Percentiles rank a stretch among this genome's conserved stretches.
These are phyloP conservation scores for Nepenthes gracilis DNA, from an alignment of 148 eudicot species.

Conservation along the genomic window DNA sequence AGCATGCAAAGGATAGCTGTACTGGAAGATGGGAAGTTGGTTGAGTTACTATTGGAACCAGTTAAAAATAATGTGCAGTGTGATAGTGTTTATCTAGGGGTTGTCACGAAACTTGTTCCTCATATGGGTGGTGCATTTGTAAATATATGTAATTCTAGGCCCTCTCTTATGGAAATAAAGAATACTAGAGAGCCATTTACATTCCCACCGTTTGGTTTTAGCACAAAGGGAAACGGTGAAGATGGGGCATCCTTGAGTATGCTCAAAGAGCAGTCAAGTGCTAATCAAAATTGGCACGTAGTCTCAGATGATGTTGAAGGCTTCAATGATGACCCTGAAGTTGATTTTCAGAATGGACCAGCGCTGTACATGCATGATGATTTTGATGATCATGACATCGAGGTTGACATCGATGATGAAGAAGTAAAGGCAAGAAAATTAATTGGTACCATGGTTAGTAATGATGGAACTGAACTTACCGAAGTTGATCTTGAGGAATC, in stretches of 20 bases:
- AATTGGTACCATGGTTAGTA: constrained; percentile 26
- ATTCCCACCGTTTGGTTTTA: constrained; percentile 41
- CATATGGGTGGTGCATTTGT: constrained; percentile 98
- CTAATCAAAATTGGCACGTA: constrained; percentile 17
- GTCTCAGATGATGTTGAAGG: constrained; percentile 29
- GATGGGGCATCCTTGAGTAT: constrained; percentile 16
- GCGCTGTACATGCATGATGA: constrained; percentile 34
- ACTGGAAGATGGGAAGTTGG: constrained; percentile 76
- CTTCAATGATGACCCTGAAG: constrained; percentile 40
- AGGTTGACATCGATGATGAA: constrained; percentile 25
- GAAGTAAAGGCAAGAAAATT: constrained; percentile 26
- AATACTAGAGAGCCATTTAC: constrained; percentile 56
- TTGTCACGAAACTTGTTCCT: constrained; percentile 67
- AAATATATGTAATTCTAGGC: constrained; percentile 64
- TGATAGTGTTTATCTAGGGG: constrained; percentile 89
- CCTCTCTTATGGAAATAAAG: constrained; percentile 72
- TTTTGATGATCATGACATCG: constrained; percentile 40
- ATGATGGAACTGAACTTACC: constrained; percentile 17
- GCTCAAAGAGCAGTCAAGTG: constrained; percentile 21
- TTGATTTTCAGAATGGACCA: constrained; percentile 31
- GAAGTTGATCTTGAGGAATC: constrained; percentile 12
- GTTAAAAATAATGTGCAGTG: constrained; percentile 76
- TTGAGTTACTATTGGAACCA: constrained; percentile 80
- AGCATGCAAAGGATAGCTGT: constrained; percentile 97
- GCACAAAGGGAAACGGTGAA: constrained; percentile 32